Evolutionary conservation across 2,329 filamentous ascomycete species (phyloP).

Genomic region (Leptodontidium sp.): DNA sequence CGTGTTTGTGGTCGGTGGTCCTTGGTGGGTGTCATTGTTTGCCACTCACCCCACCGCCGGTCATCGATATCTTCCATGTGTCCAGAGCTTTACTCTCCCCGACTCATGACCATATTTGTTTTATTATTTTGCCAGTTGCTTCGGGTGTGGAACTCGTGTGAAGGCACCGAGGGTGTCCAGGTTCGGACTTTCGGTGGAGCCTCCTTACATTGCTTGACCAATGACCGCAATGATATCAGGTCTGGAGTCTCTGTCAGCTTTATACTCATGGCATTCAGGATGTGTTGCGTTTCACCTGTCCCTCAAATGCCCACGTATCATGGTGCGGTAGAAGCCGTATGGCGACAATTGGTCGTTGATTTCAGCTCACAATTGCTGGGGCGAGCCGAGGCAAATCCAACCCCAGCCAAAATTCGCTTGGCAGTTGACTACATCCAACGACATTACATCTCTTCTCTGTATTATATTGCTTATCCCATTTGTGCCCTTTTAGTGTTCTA

Average conservation of each 20-base stretch:
- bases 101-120: too few relatives aligned
- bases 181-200: too few relatives aligned
- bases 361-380: not conserved
- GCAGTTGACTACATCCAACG: not conserved
- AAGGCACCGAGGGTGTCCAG: too few relatives aligned
- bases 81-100: too few relatives aligned
- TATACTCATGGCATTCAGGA: not conserved
- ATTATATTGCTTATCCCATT: too few relatives aligned
- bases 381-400: not conserved
- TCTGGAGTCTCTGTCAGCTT: not conserved
- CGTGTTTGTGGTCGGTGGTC: too few relatives aligned
- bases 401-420: not conserved
- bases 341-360: not conserved
- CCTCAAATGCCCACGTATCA: not conserved
- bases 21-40: too few relatives aligned
- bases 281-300: not conserved
- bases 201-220: too few relatives aligned
- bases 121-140: too few relatives aligned
- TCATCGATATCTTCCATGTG: too few relatives aligned
- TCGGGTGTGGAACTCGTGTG: too few relatives aligned
- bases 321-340: not conserved
- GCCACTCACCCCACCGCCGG: too few relatives aligned
- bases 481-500: not conserved
- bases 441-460: not conserved
- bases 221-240: not conserved